phyloP scores from a whole-genome alignment of 805 yeast species.

The Nakazawaea siamensis region DNA sequence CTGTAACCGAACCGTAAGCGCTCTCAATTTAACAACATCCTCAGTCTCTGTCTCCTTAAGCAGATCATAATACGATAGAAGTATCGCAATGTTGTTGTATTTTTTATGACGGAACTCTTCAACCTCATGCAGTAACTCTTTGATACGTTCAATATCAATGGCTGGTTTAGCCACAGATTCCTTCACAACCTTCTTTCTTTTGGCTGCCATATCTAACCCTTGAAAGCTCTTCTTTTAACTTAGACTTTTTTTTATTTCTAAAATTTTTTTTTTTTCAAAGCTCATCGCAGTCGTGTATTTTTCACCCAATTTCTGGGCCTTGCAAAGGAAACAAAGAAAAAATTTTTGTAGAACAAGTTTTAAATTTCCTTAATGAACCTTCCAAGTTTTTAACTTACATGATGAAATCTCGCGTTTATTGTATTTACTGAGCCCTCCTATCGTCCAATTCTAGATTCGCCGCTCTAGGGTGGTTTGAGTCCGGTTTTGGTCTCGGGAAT shows the following conservation, averaged over 20 bases:
- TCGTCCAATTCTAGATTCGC: too few relatives aligned
- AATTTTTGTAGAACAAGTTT: neutral
- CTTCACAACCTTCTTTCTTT: neutral
- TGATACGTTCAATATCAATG: constrained; percentile 20
- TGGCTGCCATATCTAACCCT: too few relatives aligned
- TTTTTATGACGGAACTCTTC: constrained; percentile 28
- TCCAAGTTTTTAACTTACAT: constrained; percentile 56
- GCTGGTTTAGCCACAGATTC: too few relatives aligned
- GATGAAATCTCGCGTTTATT: constrained; percentile 57
- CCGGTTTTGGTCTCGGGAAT: neutral
- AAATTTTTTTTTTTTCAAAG: neutral
- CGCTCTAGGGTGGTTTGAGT: too few relatives aligned
- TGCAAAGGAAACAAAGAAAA: neutral
- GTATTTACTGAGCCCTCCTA: constrained; percentile 11
- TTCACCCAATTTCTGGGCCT: neutral
- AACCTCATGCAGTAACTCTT: constrained; percentile 20
- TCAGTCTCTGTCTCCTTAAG: constrained; percentile 17
- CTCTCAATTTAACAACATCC: constrained; percentile 22
- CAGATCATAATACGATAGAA: constrained; percentile 31
- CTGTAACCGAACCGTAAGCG: constrained; percentile 31
- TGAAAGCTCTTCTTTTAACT: neutral
- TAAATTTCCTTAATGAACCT: constrained; percentile 37
- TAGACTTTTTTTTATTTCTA: too few relatives aligned
- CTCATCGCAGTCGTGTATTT: too few relatives aligned
- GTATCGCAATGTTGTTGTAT: constrained; percentile 44